Percentiles rank a stretch among this genome's conserved stretches.
phyloP scores from a whole-genome alignment of 2,329 filamentous ascomycete species.

The Cercospora zeina region DNA sequence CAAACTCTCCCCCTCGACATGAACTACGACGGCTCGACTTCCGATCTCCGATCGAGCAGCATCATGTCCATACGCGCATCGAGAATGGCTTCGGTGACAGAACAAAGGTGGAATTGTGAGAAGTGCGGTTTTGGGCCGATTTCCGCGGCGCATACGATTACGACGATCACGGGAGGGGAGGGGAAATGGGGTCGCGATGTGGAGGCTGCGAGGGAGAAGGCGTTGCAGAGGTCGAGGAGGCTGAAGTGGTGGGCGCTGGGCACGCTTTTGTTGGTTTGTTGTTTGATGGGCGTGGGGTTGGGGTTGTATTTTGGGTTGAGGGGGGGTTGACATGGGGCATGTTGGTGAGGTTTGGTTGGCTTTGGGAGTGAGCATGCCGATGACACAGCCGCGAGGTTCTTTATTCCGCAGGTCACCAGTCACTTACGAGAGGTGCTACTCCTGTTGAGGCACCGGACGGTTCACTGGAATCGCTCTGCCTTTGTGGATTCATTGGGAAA shows the following conservation, averaged over 20 bases:
- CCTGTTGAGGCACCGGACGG: too few relatives aligned
- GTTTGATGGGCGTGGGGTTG: slow-evolving; percentile 1
- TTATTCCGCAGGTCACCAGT: too few relatives aligned
- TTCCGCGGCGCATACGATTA: neutral
- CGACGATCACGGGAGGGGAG: slow-evolving; percentile 4
- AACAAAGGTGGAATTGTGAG: neutral
- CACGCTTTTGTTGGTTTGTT: neutral
- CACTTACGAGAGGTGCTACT: too few relatives aligned
- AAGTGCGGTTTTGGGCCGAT: slow-evolving; percentile 1
- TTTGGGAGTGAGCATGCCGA: too few relatives aligned
- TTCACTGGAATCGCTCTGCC: too few relatives aligned
- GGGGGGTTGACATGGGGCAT: neutral
- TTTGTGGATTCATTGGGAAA: too few relatives aligned
- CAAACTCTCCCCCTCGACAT: slow-evolving; percentile 15
- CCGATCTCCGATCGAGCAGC: slow-evolving; percentile 3
- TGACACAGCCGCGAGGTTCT: too few relatives aligned
- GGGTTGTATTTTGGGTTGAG: slow-evolving; percentile 8
- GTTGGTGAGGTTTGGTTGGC: too few relatives aligned
- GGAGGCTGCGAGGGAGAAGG: neutral
- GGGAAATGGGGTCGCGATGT: neutral
- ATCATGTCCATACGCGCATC: neutral
- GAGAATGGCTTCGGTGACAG: neutral
- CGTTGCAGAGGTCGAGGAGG: neutral
- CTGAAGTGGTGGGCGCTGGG: slow-evolving; percentile 5
- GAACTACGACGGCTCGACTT: neutral